Conservation (phyloP, 345 rosid species). For the Populus davidiana region DNA sequence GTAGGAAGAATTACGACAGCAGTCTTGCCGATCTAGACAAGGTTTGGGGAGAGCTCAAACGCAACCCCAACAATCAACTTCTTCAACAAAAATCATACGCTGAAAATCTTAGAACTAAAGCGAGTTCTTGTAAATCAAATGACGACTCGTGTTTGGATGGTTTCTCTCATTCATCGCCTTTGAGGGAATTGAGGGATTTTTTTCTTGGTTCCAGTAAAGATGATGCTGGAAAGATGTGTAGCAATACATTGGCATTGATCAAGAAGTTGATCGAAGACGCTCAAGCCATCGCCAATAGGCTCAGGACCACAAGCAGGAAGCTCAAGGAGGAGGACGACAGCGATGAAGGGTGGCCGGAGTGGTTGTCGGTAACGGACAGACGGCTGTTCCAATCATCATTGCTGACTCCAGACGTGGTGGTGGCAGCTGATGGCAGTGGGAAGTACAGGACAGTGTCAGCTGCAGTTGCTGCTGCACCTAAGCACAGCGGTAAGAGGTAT, state of each 20-base stretch:
- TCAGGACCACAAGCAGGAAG: constrained; percentile 33
- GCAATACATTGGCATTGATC: constrained; percentile 49
- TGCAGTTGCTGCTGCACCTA: constrained; percentile 75
- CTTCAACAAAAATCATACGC: constrained; percentile 40
- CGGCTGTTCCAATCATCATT: constrained; percentile 55
- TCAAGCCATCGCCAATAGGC: constrained; percentile 22
- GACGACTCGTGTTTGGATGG: constrained; percentile 81
- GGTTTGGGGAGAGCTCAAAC: constrained; percentile 43
- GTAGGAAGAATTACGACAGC: constrained; percentile 66
- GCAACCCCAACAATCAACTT: constrained; percentile 54
- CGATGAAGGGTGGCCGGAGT: constrained; percentile 51
- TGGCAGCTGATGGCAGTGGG: constrained; percentile 86
- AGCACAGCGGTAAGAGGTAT: constrained; percentile 51
- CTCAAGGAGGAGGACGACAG: constrained; percentile 28
- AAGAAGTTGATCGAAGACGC: constrained; percentile 7
- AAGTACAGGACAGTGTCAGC: constrained; percentile 48
- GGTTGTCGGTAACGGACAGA: constrained; percentile 67
- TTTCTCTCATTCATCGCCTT: constrained; percentile 37
- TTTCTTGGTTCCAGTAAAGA: not conserved
- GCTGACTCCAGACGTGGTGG: constrained; percentile 58
- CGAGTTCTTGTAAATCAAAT: constrained; percentile 79
- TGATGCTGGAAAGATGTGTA: constrained; percentile 49
- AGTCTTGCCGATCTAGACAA: constrained; percentile 66
- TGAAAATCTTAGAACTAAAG: constrained; percentile 60
- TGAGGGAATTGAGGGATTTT: accelerated